These are phyloP conservation scores for Lactifluus volemus DNA, from an alignment of 768 basidiomycete species.

Conservation along the genomic window DNA sequence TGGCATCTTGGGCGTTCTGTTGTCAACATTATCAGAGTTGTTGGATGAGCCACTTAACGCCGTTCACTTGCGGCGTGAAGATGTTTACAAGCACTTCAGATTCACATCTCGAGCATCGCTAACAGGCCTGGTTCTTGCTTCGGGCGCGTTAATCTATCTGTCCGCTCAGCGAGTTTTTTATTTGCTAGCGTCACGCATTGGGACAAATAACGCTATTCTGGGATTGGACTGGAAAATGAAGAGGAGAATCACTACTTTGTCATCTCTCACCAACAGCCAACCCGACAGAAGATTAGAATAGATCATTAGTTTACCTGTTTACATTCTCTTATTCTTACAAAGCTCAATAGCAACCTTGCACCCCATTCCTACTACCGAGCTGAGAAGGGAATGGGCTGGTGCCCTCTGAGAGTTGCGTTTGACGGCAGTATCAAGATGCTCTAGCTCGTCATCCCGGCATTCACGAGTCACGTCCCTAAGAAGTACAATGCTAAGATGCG, in stretches of 20 bases:
- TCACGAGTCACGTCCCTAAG: conserved; percentile 67
- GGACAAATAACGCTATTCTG: no score
- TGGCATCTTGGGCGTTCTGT: conserved; percentile 37
- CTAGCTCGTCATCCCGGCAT: conserved; percentile 90
- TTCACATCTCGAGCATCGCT: no score
- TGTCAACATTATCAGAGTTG: background rate
- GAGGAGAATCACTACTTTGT: conserved; percentile 32
- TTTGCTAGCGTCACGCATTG: no score
- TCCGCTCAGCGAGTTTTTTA: no score
- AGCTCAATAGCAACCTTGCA: conserved; percentile 88
- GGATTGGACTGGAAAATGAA: conserved; percentile 46
- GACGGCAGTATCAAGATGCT: conserved; percentile 90
- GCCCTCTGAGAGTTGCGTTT: conserved; percentile 81
- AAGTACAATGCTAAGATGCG: conserved; percentile 73
- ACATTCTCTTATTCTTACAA: conserved; percentile 80
- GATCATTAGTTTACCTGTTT: background rate
- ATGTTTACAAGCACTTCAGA: no score
- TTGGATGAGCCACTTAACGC: no score
- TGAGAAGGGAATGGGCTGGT: conserved; percentile 85
- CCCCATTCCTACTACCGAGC: conserved; percentile 73
- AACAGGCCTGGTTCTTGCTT: no score
- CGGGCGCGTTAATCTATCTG: no score
- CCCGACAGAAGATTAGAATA: conserved; percentile 11
- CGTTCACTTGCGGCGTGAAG: no score
- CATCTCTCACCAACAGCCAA: conserved; percentile 11